Percentiles rank a stretch among this genome's conserved stretches.
These are phyloP conservation scores for Hemileccinum rubropunctum DNA, from an alignment of 768 basidiomycete species.

Conservation along the genomic window DNA sequence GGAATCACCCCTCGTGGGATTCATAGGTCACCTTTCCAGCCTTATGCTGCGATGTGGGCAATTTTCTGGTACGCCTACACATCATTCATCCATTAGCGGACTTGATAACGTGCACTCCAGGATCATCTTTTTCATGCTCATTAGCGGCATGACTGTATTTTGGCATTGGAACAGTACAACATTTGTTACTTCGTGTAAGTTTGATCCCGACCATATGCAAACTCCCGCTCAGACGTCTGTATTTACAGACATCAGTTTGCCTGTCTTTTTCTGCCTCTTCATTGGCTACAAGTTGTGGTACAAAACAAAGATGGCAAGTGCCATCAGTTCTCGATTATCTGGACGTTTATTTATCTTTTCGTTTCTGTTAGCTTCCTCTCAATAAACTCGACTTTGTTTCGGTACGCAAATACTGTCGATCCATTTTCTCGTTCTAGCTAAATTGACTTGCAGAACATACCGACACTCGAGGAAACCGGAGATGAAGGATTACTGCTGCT, in stretches of 20 bases:
- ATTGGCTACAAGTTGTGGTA: conserved; percentile 40
- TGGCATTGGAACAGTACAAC: conserved; percentile 54
- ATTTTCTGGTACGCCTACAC: conserved; percentile 55
- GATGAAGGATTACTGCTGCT: conserved; percentile 16
- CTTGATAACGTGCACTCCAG: conserved; percentile 1
- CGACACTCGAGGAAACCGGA: conserved; percentile 68
- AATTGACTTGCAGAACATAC: conserved; percentile 49
- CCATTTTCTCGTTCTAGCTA: neutral
- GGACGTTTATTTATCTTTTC: neutral
- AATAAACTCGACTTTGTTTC: conserved; percentile 71
- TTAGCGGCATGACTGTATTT: conserved; percentile 59
- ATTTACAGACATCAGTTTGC: conserved; percentile 35
- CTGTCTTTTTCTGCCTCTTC: conserved; percentile 45
- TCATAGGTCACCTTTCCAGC: conserved; percentile 62
- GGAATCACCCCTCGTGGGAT: conserved; percentile 62
- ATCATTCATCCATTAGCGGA: conserved; percentile 10
- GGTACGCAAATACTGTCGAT: conserved; percentile 32
- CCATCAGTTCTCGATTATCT: neutral
- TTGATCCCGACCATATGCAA: neutral
- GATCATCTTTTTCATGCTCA: conserved; percentile 50
- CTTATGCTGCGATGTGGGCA: conserved; percentile 69
- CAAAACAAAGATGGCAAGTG: conserved; percentile 21
- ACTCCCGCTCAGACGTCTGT: neutral
- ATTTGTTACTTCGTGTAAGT: conserved; percentile 46
- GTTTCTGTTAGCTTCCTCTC: conserved; percentile 12